Percentiles rank a stretch among this genome's conserved stretches.
These are phyloP conservation scores for Colletotrichum godetiae DNA, from an alignment of 2,329 filamentous ascomycete species.

Conservation along the genomic window DNA sequence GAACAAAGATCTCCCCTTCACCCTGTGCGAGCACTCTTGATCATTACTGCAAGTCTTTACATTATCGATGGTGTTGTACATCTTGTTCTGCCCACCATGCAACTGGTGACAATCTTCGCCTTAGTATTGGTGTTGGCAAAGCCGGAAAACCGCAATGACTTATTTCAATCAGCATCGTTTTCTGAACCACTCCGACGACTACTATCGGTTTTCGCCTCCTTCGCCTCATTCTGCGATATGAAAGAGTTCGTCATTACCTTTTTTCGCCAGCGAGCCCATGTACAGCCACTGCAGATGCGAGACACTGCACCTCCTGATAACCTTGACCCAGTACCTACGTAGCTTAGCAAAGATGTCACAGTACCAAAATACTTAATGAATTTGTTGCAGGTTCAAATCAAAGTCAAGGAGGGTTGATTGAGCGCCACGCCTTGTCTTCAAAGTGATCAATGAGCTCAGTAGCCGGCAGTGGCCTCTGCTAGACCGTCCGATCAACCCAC, in stretches of 20 bases:
- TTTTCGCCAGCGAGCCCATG: not conserved
- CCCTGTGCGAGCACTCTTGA: not conserved
- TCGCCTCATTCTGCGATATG: not conserved
- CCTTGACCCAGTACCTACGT: not conserved
- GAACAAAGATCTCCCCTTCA: not conserved
- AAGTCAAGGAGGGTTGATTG: too few species aligned
- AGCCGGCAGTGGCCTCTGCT: too few species aligned
- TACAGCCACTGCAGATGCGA: not conserved
- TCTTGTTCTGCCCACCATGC: not conserved
- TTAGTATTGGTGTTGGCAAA: not conserved
- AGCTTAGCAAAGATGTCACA: not conserved
- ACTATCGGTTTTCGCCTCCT: not conserved
- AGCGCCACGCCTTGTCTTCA: too few species aligned
- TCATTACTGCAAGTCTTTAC: not conserved
- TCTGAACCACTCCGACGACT: not conserved
- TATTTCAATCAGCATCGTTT: not conserved
- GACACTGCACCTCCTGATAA: not conserved
- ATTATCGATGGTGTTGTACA: not conserved
- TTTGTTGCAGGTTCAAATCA: too few species aligned
- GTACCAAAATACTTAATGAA: too few species aligned
- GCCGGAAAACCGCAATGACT: not conserved
- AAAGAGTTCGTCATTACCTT: not conserved
- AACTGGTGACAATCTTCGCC: not conserved
- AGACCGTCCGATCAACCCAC: too few species aligned
- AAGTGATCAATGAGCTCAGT: too few species aligned